phyloP scores from a whole-genome alignment of 2,329 filamentous ascomycete genomes.

The Phyllosticta citribraziliensis region DNA sequence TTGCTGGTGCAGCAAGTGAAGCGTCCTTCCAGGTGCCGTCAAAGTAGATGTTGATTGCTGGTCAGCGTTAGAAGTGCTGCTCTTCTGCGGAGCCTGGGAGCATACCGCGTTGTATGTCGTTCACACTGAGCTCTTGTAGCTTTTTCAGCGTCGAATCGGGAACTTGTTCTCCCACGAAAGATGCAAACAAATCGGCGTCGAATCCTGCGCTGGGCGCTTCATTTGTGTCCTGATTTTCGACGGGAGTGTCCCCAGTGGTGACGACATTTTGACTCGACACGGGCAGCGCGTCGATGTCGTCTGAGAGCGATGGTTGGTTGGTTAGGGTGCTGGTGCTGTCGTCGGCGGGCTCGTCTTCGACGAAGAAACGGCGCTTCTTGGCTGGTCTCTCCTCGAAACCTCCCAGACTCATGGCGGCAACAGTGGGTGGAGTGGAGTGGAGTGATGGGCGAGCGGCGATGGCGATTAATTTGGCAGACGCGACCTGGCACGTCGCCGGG shows the following conservation, averaged over 20 bases:
- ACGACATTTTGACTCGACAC: constrained; percentile 14
- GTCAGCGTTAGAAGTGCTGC: neutral
- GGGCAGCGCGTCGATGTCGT: constrained; percentile 23
- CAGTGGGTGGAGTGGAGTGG: neutral
- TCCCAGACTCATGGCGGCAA: constrained; percentile 24
- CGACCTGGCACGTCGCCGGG: neutral
- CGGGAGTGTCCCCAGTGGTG: neutral
- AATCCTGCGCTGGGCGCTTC: constrained; percentile 31
- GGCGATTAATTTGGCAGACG: neutral
- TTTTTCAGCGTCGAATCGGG: constrained; percentile 34
- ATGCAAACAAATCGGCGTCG: constrained; percentile 45
- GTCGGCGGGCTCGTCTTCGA: constrained; percentile 33
- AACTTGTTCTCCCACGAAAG: constrained; percentile 47
- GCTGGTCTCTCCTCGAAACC: constrained; percentile 43
- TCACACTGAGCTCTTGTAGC: constrained; percentile 41
- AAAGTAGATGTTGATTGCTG: constrained; percentile 54
- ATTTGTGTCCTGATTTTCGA: constrained; percentile 12
- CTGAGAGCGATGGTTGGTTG: constrained; percentile 21
- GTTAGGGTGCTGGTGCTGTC: constrained; percentile 2
- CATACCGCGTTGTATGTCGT: constrained; percentile 43
- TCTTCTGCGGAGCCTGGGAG: neutral
- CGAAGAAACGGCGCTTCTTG: constrained; percentile 56
- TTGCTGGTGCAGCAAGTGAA: neutral
- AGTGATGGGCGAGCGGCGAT: constrained; percentile 7
- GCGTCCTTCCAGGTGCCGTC: constrained; percentile 51